Evolutionary conservation across 108 stramenopile genomes (phyloP).

Genomic region (Cylindrotheca closterium): DNA sequence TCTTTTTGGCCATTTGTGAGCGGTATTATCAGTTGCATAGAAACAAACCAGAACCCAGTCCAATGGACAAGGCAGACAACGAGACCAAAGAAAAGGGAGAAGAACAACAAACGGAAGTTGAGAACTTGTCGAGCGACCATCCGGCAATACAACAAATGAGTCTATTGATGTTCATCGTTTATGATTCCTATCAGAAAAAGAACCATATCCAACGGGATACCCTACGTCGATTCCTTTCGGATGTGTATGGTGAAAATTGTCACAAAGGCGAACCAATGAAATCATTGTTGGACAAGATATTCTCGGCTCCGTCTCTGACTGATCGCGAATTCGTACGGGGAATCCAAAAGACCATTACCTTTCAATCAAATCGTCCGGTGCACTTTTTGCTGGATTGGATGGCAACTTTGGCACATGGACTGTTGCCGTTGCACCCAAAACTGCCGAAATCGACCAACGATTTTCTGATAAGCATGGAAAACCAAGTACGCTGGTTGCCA

Average conservation of each 20-base stretch:
- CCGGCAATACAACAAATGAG: conserved; percentile 25
- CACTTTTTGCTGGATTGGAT: conserved; percentile 63
- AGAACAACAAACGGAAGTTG: conserved; percentile 8
- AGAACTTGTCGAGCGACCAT: conserved; percentile 25
- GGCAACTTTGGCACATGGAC: conserved; percentile 32
- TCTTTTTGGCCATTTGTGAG: conserved; percentile 74
- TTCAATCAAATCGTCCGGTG: conserved; percentile 12
- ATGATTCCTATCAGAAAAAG: conserved; percentile 83
- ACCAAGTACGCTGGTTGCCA: conserved; percentile 27
- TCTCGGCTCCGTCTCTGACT: conserved; percentile 24
- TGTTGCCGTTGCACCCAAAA: conserved; percentile 21
- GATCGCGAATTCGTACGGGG: conserved; percentile 24
- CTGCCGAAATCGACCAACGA: conserved; percentile 29
- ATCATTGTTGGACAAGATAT: conserved; percentile 55
- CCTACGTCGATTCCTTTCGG: conserved; percentile 76
- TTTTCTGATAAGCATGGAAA: conserved; percentile 45
- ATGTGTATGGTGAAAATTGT: conserved; percentile 81
- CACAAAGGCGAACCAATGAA: conserved; percentile 48
- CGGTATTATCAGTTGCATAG: conserved; percentile 31
- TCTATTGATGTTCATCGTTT: conserved; percentile 61
- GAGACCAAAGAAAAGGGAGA: too few species aligned
- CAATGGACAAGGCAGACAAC: conserved; percentile 17
- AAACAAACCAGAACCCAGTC: neutral
- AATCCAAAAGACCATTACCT: conserved; percentile 22
- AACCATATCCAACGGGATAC: conserved; percentile 68